phyloP scores from a whole-genome alignment of 2,329 filamentous ascomycete genomes.

The Pseudopithomyces maydicus region DNA sequence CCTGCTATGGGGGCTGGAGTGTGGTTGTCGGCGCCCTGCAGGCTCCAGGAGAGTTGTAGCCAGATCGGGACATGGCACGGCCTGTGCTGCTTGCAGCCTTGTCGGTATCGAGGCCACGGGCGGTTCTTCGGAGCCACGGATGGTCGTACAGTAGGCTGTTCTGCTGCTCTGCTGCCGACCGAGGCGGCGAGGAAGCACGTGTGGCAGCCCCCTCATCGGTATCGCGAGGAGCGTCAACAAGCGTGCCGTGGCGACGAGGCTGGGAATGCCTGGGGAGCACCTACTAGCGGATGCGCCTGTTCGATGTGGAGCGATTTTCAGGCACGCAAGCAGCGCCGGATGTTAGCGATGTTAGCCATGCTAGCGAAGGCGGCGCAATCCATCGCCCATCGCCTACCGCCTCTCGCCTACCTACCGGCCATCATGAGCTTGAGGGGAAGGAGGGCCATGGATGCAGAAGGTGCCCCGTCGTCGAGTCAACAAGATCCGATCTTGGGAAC shows the following conservation, averaged over 20 bases:
- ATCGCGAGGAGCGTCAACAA: neutral
- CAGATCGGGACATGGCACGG: neutral
- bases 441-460: neutral
- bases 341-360: too few relatives aligned
- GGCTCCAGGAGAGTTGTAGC: constrained; percentile 1
- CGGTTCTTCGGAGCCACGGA: neutral
- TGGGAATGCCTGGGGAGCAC: neutral
- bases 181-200: neutral
- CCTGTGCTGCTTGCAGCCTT: neutral
- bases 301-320: neutral
- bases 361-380: neutral
- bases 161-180: too few relatives aligned
- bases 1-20: neutral
- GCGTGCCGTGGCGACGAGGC: neutral
- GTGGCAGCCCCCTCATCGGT: neutral
- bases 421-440: too few relatives aligned
- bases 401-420: neutral
- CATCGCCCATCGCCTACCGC: neutral
- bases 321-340: constrained; percentile 1
- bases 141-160: neutral
- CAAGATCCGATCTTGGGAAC: neutral
- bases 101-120: neutral
- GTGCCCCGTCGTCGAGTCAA: neutral
- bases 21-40: neutral
- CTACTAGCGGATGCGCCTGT: neutral